Conservation (phyloP, 768 basidiomycete genomes). For the Phlebiopsis flavidoalba region DNA sequence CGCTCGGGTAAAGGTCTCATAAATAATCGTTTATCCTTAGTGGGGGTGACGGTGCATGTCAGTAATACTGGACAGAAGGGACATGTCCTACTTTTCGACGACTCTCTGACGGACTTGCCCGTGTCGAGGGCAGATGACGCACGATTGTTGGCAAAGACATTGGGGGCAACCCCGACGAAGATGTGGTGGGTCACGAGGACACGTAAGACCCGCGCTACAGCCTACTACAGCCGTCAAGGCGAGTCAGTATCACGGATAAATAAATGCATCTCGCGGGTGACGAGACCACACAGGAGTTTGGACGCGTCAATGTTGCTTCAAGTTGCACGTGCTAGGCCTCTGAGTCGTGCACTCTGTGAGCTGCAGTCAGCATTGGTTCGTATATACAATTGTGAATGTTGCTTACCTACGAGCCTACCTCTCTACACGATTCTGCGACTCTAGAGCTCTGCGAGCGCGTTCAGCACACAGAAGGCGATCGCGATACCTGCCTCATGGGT, state of each 20-base stretch:
- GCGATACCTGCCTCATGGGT: not conserved
- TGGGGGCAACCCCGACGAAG: constrained; percentile 24
- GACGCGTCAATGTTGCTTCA: constrained; percentile 15
- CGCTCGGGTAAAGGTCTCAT: not conserved
- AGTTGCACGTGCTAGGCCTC: constrained; percentile 21
- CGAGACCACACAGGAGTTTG: constrained; percentile 29
- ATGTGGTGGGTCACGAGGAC: constrained; percentile 25
- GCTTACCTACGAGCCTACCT: constrained; percentile 5
- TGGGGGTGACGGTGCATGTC: not conserved
- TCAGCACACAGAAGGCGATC: not conserved
- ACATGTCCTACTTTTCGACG: not conserved
- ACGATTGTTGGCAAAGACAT: constrained; percentile 26
- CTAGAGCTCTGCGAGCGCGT: not conserved
- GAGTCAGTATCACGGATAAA: not conserved
- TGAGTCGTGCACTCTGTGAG: constrained; percentile 28
- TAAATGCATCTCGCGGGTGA: constrained; percentile 10
- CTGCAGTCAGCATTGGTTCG: not conserved
- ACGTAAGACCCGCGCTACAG: constrained; percentile 19
- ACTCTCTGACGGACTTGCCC: constrained; percentile 6
- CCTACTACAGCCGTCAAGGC: constrained; percentile 7
- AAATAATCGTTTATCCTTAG: not conserved
- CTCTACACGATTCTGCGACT: constrained; percentile 2
- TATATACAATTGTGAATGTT: too few species aligned
- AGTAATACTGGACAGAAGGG: not conserved
- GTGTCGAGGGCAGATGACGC: constrained; percentile 18